A percentile compares a stretch with the other conserved stretches of the same genome.
Evolutionary conservation across 2,329 filamentous ascomycete species (phyloP).

Genomic region (Curvularia sp.): DNA sequence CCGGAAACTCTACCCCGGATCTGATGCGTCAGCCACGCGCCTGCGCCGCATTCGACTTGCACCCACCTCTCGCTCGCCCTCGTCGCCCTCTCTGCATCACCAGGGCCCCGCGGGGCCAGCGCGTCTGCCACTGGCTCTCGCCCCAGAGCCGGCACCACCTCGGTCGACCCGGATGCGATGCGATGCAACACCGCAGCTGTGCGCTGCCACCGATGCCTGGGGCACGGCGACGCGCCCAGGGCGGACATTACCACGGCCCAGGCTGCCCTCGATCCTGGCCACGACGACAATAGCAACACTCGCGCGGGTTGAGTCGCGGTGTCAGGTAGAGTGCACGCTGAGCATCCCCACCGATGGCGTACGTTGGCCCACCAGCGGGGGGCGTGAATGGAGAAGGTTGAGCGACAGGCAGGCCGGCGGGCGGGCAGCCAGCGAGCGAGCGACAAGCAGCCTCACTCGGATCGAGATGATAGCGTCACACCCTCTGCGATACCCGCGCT

Average conservation of each 20-base stretch:
- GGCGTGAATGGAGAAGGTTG: slow-evolving; percentile 17
- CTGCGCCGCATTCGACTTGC: slow-evolving; percentile 14
- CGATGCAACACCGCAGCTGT: background rate
- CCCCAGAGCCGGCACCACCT: slow-evolving; percentile 1
- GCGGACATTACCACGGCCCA: slow-evolving; percentile 2
- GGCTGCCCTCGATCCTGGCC: background rate
- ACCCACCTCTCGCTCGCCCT: too few species aligned
- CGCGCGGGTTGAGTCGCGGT: slow-evolving; percentile 9
- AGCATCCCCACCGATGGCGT: slow-evolving; percentile 19
- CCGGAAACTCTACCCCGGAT: slow-evolving; percentile 31
- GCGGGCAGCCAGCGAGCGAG: too few species aligned
- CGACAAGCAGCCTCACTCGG: slow-evolving; percentile 9
- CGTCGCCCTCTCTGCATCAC: too few species aligned
- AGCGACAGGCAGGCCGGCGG: background rate
- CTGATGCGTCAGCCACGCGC: slow-evolving; percentile 26
- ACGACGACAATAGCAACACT: background rate
- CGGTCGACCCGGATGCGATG: slow-evolving; percentile 14
- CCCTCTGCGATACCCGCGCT: slow-evolving; percentile 20
- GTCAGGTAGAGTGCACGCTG: slow-evolving; percentile 27
- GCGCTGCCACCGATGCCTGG: background rate
- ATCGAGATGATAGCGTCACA: slow-evolving; percentile 23
- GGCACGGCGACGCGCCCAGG: background rate
- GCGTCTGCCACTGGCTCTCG: background rate
- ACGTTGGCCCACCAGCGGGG: slow-evolving; percentile 10
- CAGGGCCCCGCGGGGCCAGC: slow-evolving; percentile 10